Percentiles rank a stretch among this genome's conserved stretches.
Conservation (phyloP, 441 rosid genomes). For the Syzygium syzygioides region DNA sequence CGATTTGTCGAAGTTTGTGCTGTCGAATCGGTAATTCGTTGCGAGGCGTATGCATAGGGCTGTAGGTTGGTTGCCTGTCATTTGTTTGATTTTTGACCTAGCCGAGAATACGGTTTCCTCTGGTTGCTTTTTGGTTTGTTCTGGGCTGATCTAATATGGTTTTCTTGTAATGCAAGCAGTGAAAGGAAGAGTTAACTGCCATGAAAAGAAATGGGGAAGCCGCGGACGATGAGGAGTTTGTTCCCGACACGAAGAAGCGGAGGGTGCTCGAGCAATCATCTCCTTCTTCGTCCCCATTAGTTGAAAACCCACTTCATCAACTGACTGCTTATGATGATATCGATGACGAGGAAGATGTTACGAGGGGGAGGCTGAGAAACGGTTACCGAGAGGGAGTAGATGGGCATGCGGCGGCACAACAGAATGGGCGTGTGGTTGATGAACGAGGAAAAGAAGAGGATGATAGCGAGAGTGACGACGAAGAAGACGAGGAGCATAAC, state of each 20-base stretch:
- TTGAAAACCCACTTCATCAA: slow-evolving; percentile 63
- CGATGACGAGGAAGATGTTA: slow-evolving; percentile 35
- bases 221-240: slow-evolving; percentile 24
- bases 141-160: neutral
- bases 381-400: neutral
- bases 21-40: neutral
- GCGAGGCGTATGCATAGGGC: neutral
- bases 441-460: slow-evolving; percentile 22
- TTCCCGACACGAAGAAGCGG: slow-evolving; percentile 33
- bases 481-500: neutral
- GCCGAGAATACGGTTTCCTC: neutral
- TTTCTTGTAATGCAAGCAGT: neutral
- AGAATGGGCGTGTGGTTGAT: neutral
- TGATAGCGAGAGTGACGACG: slow-evolving; percentile 21
- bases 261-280: slow-evolving; percentile 25
- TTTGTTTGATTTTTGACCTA: neutral
- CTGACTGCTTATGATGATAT: slow-evolving; percentile 51
- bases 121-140: neutral
- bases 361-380: neutral
- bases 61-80: neutral
- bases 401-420: neutral
- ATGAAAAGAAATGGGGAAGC: slow-evolving; percentile 50
- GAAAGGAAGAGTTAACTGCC: neutral
- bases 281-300: slow-evolving; percentile 18
- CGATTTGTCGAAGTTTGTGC: neutral